phyloP scores from a whole-genome alignment of 176 grass and related monocot species.

The Typha latifolia region DNA sequence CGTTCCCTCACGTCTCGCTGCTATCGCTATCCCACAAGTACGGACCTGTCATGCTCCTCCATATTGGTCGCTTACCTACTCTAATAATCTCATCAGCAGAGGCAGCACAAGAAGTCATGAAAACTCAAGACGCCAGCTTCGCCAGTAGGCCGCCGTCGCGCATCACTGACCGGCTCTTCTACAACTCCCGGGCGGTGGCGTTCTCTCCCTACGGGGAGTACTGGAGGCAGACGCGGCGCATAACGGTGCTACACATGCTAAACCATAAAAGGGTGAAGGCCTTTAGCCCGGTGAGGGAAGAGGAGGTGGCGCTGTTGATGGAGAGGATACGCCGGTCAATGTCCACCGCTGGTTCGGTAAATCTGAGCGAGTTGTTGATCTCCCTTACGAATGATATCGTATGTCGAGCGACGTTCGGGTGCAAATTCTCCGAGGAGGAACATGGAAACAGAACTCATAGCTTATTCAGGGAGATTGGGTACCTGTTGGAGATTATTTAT shows the following conservation, averaged over 20 bases:
- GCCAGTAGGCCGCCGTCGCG: background rate
- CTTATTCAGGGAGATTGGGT: background rate
- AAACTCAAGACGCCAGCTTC: background rate
- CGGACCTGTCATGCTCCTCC: background rate
- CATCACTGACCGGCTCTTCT: conserved; percentile 6
- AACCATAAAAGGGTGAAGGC: conserved; percentile 8
- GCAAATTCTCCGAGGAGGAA: background rate
- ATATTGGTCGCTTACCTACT: background rate
- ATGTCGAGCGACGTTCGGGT: background rate
- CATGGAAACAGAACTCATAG: conserved; percentile 2
- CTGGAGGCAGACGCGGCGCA: conserved; percentile 21
- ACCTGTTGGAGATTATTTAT: conserved; percentile 13
- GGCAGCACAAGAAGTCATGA: background rate
- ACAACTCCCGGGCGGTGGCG: background rate
- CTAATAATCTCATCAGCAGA: background rate
- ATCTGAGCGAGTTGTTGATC: conserved; percentile 11
- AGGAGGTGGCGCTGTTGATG: conserved; percentile 10
- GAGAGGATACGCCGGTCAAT: background rate
- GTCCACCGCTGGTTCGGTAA: background rate
- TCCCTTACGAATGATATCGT: conserved; percentile 6
- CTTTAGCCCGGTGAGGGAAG: conserved; percentile 1
- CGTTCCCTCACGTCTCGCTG: background rate
- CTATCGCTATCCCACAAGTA: background rate
- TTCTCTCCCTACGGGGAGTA: background rate
- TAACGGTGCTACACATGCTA: conserved; percentile 5